phyloP scores from a whole-genome alignment of 73 alveolate genomes.

The Tetrahymena thermophila region DNA sequence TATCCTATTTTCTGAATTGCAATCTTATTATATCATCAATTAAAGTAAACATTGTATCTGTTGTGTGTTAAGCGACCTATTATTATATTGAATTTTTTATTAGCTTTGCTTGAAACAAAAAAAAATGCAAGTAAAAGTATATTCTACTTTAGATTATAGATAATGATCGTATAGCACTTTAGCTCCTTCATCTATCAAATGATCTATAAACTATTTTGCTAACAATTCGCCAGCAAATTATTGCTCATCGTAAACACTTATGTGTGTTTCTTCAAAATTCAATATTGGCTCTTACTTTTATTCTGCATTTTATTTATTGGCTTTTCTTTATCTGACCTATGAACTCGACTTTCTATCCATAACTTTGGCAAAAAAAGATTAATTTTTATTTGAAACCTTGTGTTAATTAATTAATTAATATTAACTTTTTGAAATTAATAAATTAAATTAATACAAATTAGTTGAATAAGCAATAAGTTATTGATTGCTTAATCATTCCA shows the following conservation, averaged over 20 bases:
- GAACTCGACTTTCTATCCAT: background rate
- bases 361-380: background rate
- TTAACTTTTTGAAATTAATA: background rate
- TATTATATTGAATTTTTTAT: background rate
- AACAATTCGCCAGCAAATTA: background rate
- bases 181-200: background rate
- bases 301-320: background rate
- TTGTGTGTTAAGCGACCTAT: background rate
- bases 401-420: too few relatives aligned
- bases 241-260: background rate
- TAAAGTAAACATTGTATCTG: background rate
- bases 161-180: background rate
- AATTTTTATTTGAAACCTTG: background rate
- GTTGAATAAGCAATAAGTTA: background rate
- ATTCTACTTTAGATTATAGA: background rate
- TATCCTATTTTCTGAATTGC: background rate
- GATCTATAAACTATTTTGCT: background rate
- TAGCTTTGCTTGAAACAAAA: background rate
- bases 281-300: background rate
- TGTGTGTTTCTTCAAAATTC: background rate
- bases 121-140: background rate
- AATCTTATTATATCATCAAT: background rate
- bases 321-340: background rate
- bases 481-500: background rate
- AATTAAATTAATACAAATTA: background rate